These are phyloP conservation scores for Hymenoscyphus fructigenus DNA, from an alignment of 2,329 filamentous ascomycete species.

Conservation along the genomic window DNA sequence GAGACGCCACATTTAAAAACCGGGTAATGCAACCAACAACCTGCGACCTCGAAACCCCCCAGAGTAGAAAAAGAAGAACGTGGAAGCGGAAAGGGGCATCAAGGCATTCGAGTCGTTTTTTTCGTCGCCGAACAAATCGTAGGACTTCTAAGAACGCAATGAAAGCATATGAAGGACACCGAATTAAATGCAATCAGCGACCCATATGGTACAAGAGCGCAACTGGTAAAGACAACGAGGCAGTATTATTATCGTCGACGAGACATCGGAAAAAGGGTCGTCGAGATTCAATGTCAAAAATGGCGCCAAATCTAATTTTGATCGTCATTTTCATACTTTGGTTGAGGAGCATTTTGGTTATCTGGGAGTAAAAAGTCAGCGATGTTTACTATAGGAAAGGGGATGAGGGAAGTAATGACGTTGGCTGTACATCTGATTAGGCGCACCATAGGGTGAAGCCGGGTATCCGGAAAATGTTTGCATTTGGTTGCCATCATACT, in stretches of 20 bases:
- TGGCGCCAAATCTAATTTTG: slow-evolving; percentile 26
- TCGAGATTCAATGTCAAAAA: slow-evolving; percentile 13
- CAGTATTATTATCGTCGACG: slow-evolving; percentile 15
- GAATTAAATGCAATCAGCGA: slow-evolving; percentile 34
- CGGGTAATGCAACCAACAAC: slow-evolving; percentile 29
- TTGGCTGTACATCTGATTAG: slow-evolving; percentile 58
- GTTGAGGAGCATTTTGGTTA: slow-evolving; percentile 29
- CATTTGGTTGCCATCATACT: slow-evolving; percentile 47
- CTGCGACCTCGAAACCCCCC: slow-evolving; percentile 18
- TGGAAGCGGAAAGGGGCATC: slow-evolving; percentile 31
- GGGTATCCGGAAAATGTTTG: slow-evolving; percentile 54
- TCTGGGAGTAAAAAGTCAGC: slow-evolving; percentile 33
- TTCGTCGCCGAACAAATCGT: slow-evolving; percentile 33
- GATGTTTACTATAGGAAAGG: slow-evolving; percentile 10
- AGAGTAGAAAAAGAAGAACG: slow-evolving; percentile 18
- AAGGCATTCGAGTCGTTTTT: slow-evolving; percentile 34
- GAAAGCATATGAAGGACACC: slow-evolving; percentile 31
- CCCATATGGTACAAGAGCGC: slow-evolving; percentile 39
- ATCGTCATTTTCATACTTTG: slow-evolving; percentile 35
- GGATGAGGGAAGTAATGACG: slow-evolving; percentile 43
- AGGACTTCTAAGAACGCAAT: slow-evolving; percentile 32
- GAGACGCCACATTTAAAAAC: slow-evolving; percentile 25
- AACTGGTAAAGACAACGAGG: slow-evolving; percentile 27
- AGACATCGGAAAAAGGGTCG: slow-evolving; percentile 14
- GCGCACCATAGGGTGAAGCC: slow-evolving; percentile 54